phyloP scores from a whole-genome alignment of 352 stramenopile genomes.

The Phytophthora aleatoria region DNA sequence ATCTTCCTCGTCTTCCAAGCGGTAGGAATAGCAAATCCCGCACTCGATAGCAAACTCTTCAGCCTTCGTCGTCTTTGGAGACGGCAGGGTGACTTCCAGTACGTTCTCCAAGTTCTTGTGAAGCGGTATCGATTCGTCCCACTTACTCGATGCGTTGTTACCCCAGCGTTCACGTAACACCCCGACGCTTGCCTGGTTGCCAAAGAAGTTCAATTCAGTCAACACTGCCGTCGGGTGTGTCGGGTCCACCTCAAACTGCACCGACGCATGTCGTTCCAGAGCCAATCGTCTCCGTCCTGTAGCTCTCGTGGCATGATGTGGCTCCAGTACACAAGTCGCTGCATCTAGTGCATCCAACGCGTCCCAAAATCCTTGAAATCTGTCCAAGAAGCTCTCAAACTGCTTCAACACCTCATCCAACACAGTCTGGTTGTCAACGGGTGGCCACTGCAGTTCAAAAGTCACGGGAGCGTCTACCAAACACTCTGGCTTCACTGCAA shows the following conservation, averaged over 20 bases:
- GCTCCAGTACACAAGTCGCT: conserved; percentile 78
- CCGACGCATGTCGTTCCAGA: conserved; percentile 64
- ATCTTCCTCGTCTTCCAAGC: conserved; percentile 46
- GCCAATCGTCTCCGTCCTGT: conserved; percentile 68
- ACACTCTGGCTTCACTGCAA: conserved; percentile 12
- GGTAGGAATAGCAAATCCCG: conserved; percentile 91
- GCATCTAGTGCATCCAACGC: conserved; percentile 76
- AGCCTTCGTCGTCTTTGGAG: conserved; percentile 43
- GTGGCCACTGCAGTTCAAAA: conserved; percentile 49
- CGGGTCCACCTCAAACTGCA: conserved; percentile 76
- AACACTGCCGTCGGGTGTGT: conserved; percentile 40
- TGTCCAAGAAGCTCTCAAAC: conserved; percentile 59
- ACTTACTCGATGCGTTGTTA: conserved; percentile 50
- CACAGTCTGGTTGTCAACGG: conserved; percentile 6
- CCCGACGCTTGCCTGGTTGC: conserved; percentile 60
- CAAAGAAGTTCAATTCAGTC: conserved; percentile 79
- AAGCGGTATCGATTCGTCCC: conserved; percentile 55
- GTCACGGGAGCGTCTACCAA: conserved; percentile 63
- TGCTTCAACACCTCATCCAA: conserved; percentile 47
- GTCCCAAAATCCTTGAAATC: conserved; percentile 83
- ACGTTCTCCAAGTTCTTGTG: conserved; percentile 75
- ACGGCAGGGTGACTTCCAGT: conserved; percentile 67
- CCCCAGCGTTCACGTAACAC: conserved; percentile 65
- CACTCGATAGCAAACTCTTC: conserved; percentile 87
- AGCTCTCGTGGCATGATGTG: conserved; percentile 63